Conservation (phyloP, 768 basidiomycete genomes). For the Kondoa subrosea region DNA sequence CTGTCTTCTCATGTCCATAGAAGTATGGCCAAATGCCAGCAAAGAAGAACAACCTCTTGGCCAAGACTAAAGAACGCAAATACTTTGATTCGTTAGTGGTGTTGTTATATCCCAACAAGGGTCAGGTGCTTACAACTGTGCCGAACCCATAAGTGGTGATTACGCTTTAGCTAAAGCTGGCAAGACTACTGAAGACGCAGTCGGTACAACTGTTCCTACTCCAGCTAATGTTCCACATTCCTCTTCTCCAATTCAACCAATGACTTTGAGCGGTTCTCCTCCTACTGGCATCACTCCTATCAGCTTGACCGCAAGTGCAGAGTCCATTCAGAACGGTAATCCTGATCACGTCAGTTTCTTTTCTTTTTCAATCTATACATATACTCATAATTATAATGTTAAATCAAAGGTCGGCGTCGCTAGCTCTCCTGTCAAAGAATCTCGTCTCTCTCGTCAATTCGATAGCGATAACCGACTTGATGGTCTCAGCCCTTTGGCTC, state of each 20-base stretch:
- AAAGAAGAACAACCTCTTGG: constrained; percentile 1
- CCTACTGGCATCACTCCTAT: background rate
- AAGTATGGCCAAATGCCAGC: constrained; percentile 85
- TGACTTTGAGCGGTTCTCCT: background rate
- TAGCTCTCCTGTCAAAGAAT: background rate
- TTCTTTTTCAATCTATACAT: background rate
- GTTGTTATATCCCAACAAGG: background rate
- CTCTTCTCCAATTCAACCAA: background rate
- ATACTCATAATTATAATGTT: too few species aligned
- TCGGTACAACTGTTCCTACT: constrained; percentile 94
- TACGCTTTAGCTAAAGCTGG: constrained; percentile 93
- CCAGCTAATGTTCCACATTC: constrained; percentile 43
- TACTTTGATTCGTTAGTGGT: constrained; percentile 54
- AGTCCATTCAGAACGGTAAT: background rate
- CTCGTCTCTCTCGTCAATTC: background rate
- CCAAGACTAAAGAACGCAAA: constrained; percentile 62
- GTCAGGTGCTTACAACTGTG: background rate
- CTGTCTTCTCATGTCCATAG: too few species aligned
- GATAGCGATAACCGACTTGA: background rate
- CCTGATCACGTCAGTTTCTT: background rate
- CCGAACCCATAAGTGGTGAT: constrained; percentile 40
- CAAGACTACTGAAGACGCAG: constrained; percentile 57
- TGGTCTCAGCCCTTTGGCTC: background rate
- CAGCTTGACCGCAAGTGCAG: background rate
- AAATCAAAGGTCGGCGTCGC: background rate